phyloP scores from a whole-genome alignment of 106 monocot species.

The Platanthera zijinensis region DNA sequence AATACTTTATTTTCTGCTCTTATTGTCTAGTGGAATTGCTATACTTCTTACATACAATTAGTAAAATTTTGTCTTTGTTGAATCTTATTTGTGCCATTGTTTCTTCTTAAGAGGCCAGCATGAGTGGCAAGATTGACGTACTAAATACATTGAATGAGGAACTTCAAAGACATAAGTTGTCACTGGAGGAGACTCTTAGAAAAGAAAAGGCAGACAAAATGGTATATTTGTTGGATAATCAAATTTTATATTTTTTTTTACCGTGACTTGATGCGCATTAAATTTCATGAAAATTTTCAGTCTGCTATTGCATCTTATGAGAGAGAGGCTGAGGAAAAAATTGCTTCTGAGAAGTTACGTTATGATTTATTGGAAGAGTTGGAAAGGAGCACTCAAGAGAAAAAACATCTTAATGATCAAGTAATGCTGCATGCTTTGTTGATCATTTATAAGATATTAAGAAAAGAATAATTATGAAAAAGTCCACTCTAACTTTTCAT shows the following conservation, averaged over 20 bases:
- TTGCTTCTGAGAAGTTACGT: conserved; percentile 33
- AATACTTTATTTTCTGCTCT: neutral
- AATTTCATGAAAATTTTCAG: conserved; percentile 20
- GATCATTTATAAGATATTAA: neutral
- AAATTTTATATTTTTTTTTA: neutral
- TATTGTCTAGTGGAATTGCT: neutral
- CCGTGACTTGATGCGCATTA: neutral
- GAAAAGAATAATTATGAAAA: neutral
- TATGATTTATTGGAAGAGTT: conserved; percentile 41
- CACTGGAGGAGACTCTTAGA: conserved; percentile 12
- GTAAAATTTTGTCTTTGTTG: neutral
- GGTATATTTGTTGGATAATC: conserved; percentile 8
- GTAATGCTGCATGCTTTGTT: conserved; percentile 18
- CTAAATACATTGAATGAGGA: conserved; percentile 9
- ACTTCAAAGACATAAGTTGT: conserved; percentile 1
- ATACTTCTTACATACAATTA: neutral
- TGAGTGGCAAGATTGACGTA: conserved; percentile 12
- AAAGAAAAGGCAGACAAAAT: conserved; percentile 17
- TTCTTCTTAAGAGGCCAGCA: conserved; percentile 6
- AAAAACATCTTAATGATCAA: conserved; percentile 37
- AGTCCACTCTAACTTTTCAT: no score
- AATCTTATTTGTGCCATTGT: neutral
- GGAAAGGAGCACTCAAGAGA: conserved; percentile 42
- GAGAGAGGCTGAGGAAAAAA: conserved; percentile 46
- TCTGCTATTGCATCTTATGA: conserved; percentile 41